Percentiles rank a stretch among this genome's conserved stretches.
These are phyloP conservation scores for Besnoitia besnoiti DNA, from an alignment of 169 alveolate genomes.

Conservation along the genomic window DNA sequence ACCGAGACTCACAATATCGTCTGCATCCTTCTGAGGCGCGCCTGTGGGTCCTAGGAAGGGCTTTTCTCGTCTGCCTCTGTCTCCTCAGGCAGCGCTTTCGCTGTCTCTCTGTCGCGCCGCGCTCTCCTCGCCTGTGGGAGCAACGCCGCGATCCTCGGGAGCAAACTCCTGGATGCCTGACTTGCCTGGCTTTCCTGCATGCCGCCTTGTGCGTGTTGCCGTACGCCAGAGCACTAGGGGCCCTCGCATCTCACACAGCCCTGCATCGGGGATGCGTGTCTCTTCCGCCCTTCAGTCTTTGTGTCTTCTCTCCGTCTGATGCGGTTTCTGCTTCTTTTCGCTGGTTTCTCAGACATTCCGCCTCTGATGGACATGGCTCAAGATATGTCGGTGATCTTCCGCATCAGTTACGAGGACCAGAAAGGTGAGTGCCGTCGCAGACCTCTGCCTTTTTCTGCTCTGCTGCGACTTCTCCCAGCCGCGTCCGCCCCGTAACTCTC, in stretches of 20 bases:
- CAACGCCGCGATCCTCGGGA: no score
- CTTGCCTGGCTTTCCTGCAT: no score
- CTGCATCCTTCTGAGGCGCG: background rate
- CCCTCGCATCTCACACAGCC: no score
- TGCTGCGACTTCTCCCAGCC: background rate
- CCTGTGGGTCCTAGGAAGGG: background rate
- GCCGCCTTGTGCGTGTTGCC: no score
- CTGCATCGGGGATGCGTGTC: no score
- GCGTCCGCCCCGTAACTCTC: background rate
- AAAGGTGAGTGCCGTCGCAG: background rate
- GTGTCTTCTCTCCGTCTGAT: no score
- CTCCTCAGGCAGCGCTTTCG: background rate
- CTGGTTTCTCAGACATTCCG: background rate
- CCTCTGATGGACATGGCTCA: background rate
- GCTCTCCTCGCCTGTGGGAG: no score
- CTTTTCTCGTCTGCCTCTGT: background rate
- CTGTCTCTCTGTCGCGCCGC: background rate
- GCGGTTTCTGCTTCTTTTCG: no score
- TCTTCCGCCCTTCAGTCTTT: no score
- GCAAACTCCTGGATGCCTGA: no score
- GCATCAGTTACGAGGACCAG: slow-evolving; percentile 11
- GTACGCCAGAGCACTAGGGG: no score
- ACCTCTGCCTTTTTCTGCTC: background rate
- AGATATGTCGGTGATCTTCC: background rate
- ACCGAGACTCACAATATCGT: slow-evolving; percentile 3